These are phyloP conservation scores for Nothophaeocryptopus gaeumannii DNA, from an alignment of 2,329 filamentous ascomycete genomes.

Conservation along the genomic window DNA sequence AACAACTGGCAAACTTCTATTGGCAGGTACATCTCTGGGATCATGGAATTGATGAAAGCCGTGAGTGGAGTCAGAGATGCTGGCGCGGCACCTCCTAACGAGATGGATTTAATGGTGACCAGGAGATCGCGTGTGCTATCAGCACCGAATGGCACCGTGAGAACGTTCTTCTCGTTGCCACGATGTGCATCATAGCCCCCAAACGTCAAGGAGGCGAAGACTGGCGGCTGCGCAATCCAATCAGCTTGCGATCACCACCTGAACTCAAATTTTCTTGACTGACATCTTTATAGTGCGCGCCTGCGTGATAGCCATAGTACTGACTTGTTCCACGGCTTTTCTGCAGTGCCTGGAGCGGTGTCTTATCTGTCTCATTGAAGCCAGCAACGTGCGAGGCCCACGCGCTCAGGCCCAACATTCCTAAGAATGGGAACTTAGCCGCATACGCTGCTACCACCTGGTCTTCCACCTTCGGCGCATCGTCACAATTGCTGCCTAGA, in stretches of 20 bases:
- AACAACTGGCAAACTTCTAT: conserved; percentile 38
- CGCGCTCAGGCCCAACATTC: conserved; percentile 36
- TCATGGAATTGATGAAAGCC: conserved; percentile 40
- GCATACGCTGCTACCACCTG: conserved; percentile 10
- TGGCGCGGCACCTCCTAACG: conserved; percentile 22
- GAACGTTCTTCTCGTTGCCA: conserved; percentile 37
- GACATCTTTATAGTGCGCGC: conserved; percentile 25
- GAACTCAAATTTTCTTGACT: background rate
- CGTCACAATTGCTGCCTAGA: conserved; percentile 1
- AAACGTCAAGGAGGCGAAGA: conserved; percentile 28
- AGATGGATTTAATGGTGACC: conserved; percentile 22
- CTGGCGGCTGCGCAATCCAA: background rate
- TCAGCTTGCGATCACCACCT: background rate
- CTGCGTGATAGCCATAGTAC: conserved; percentile 43
- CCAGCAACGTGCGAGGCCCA: conserved; percentile 39
- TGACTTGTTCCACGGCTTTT: conserved; percentile 32
- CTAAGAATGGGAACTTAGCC: conserved; percentile 30
- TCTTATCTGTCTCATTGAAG: conserved; percentile 33
- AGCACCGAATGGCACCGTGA: conserved; percentile 32
- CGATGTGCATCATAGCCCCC: conserved; percentile 45
- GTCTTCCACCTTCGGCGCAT: background rate
- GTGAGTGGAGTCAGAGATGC: conserved; percentile 34
- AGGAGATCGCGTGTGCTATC: conserved; percentile 25
- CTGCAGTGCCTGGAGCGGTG: conserved; percentile 32
- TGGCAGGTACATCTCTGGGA: conserved; percentile 43